Conservation (phyloP, 192 early-diverging fungal genomes). For the Paraglomus brasilianum region DNA sequence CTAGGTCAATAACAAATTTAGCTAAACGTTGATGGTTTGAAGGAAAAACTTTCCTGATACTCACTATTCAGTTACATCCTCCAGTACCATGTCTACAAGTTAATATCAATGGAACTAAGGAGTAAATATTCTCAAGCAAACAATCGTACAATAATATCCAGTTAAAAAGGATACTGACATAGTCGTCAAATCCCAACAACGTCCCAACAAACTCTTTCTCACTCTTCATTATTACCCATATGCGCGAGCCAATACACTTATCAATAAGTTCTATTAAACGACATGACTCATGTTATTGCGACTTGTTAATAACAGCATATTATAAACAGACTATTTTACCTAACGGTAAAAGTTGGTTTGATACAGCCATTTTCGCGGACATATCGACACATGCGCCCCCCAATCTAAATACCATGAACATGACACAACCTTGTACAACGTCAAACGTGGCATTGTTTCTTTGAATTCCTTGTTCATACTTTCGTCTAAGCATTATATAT, state of each 20-base stretch:
- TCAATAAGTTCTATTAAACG: conserved; percentile 89
- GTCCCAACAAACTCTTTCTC: conserved; percentile 97
- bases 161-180: conserved; percentile 67
- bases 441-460: too few species aligned
- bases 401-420: too few species aligned
- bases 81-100: conserved; percentile 86
- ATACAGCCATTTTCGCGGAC: too few species aligned
- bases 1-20: conserved; percentile 38
- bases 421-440: too few species aligned
- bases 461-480: too few species aligned
- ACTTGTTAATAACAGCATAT: too few species aligned
- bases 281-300: too few species aligned
- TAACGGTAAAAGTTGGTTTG: too few species aligned
- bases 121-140: not conserved
- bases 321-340: too few species aligned
- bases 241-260: conserved; percentile 94
- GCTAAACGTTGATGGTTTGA: not conserved
- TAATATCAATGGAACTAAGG: not conserved
- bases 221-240: conserved; percentile 97
- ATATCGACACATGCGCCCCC: too few species aligned
- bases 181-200: conserved; percentile 97
- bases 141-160: conserved; percentile 7
- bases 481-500: too few species aligned
- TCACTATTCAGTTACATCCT: conserved; percentile 94
- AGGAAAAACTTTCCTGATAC: conserved; percentile 33